phyloP scores from a whole-genome alignment of 331 rosid genomes.

The Pyracantha coccinea region DNA sequence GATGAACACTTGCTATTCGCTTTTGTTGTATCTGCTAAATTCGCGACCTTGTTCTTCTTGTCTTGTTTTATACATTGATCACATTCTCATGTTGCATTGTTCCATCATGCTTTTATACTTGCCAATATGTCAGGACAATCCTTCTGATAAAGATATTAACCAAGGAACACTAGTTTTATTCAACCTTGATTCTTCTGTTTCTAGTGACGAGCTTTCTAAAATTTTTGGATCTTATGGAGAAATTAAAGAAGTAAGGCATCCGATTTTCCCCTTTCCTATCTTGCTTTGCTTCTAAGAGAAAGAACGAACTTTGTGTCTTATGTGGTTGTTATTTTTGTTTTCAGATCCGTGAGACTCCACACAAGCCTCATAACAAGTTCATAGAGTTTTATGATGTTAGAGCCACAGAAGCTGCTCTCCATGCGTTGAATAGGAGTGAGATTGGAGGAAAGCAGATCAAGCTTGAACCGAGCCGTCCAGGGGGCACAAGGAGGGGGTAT shows the following conservation, averaged over 20 bases:
- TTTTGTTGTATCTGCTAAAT: not conserved
- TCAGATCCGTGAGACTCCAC: slow-evolving; percentile 64
- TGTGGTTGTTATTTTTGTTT: slow-evolving; percentile 11
- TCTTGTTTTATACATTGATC: not conserved
- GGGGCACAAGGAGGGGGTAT: slow-evolving; percentile 39
- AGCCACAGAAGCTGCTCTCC: slow-evolving; percentile 65
- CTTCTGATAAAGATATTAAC: slow-evolving; percentile 63
- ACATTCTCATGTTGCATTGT: slow-evolving; percentile 8
- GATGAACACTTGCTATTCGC: not conserved
- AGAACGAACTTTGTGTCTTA: not conserved
- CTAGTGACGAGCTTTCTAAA: slow-evolving; percentile 49
- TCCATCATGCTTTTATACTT: slow-evolving; percentile 20
- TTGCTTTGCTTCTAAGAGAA: slow-evolving; percentile 14
- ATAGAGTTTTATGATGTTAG: slow-evolving; percentile 72
- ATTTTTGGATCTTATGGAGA: slow-evolving; percentile 72
- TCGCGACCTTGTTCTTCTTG: not conserved
- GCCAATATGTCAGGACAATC: slow-evolving; percentile 49
- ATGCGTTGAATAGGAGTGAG: slow-evolving; percentile 46
- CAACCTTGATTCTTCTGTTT: slow-evolving; percentile 65
- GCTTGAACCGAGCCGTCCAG: slow-evolving; percentile 57
- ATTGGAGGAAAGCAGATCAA: slow-evolving; percentile 72
- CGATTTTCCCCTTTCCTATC: slow-evolving; percentile 4
- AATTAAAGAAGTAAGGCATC: slow-evolving; percentile 55
- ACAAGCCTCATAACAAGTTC: slow-evolving; percentile 32
- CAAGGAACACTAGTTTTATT: slow-evolving; percentile 63